Conservation (phyloP, 2,329 filamentous ascomycete species). For the Xylaria sp. region DNA sequence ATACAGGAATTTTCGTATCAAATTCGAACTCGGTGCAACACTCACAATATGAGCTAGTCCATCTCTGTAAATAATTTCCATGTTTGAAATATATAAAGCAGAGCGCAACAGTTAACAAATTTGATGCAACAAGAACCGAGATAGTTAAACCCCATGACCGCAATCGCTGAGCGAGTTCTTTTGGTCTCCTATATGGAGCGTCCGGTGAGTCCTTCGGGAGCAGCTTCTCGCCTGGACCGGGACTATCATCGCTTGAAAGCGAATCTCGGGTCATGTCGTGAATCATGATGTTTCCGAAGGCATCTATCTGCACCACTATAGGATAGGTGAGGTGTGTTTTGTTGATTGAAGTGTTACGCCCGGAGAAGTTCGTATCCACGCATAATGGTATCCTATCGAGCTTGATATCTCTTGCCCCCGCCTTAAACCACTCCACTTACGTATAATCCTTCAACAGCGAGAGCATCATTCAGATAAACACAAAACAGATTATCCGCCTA, state of each 20-base stretch:
- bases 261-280: background rate
- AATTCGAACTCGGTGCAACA: background rate
- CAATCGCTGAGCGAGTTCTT: background rate
- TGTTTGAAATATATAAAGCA: background rate
- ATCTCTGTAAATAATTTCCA: background rate
- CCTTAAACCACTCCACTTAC: background rate
- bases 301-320: background rate
- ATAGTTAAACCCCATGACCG: background rate
- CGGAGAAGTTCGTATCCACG: background rate
- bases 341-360: background rate
- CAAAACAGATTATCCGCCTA: background rate
- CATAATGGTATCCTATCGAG: background rate
- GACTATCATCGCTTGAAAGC: background rate
- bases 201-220: background rate
- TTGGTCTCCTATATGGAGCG: background rate
- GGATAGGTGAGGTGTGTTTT: background rate
- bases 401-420: background rate
- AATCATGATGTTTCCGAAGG: background rate
- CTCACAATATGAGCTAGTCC: background rate
- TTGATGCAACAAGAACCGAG: background rate
- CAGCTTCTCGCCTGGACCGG: background rate
- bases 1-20: background rate
- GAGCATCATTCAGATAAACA: background rate
- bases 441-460: background rate
- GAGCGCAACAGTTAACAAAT: background rate